These are phyloP conservation scores for Xylaria curta DNA, from an alignment of 495 filamentous ascomycete species.

Conservation along the genomic window DNA sequence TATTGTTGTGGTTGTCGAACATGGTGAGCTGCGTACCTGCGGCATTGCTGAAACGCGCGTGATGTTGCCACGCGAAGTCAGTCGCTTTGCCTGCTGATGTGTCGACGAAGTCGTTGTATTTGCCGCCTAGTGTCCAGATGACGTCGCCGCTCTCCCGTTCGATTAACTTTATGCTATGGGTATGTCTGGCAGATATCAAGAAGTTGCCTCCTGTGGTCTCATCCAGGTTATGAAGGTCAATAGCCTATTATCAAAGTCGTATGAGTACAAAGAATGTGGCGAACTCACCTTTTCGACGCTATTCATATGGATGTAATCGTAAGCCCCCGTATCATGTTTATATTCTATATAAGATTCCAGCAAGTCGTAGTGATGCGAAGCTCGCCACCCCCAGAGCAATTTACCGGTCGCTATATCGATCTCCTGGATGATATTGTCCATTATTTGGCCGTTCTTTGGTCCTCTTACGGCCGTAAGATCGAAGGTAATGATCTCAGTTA, in stretches of 20 bases:
- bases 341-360: slow-evolving; percentile 29
- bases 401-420: slow-evolving; percentile 29
- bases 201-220: slow-evolving; percentile 44
- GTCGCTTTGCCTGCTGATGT: slow-evolving; percentile 50
- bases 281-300: slow-evolving; percentile 39
- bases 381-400: slow-evolving; percentile 49
- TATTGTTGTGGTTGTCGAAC: slow-evolving; percentile 46
- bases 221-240: slow-evolving; percentile 1
- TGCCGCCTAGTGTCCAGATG: slow-evolving; percentile 54
- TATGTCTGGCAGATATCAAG: slow-evolving; percentile 52
- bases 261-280: too few relatives aligned
- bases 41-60: slow-evolving; percentile 51
- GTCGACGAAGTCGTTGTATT: slow-evolving; percentile 53
- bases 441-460: slow-evolving; percentile 26
- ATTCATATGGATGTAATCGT: slow-evolving; percentile 53
- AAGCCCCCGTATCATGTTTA: slow-evolving; percentile 26
- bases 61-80: slow-evolving; percentile 61
- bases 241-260: background rate
- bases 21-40: slow-evolving; percentile 38
- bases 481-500: slow-evolving; percentile 26
- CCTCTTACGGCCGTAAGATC: slow-evolving; percentile 29
- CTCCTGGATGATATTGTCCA: slow-evolving; percentile 37
- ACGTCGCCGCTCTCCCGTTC: slow-evolving; percentile 44
- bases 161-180: slow-evolving; percentile 45
- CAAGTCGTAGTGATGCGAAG: slow-evolving; percentile 43